Base-by-base conservation (phyloP, 2,329 filamentous ascomycete species). In the Colletotrichum gigasporum region DNA sequence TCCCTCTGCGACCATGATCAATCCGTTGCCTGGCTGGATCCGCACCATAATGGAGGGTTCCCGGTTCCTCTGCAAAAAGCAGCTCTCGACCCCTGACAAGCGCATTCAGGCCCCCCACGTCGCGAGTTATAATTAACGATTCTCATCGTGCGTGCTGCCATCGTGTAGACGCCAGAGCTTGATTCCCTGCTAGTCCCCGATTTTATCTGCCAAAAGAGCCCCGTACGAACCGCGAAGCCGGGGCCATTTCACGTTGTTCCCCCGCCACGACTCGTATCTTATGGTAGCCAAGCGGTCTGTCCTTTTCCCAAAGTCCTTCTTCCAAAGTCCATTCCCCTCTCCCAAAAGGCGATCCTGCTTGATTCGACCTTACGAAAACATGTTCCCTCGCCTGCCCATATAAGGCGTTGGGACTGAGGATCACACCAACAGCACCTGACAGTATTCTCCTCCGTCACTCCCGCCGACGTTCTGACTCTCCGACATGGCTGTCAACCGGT, bases 211-310 rank as follows among this genome's bases (percentile, higher is more conserved):
- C 11, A 12, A 28, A 20, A 45, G 41, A 56, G 41, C 45, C 30
- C 53, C 59, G 53, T 51, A 39, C 44, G 45, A 59, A 52, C 41
- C 20, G 41, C 26, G 20, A 14, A 20, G 22, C 30, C 34, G 34
- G 35, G 22, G 26, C 30, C 22, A 44, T 48, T 51, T 35, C 28
- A 42, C n/a, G 48, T 42, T 42, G 35, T 48, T 61, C 56, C n/a
- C 56, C 55, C 44, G 32, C 37, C 37, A 22, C 45, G 45, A 61
- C 48, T 64, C 56, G 56, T 44, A 30, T 47, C 34, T 47, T 3
- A 20, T 12, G 14, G 20, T 4, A 2, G 30, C 35, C 30, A 26
- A 22, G 42, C 26, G 22, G 54, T 42, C 24, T 30, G 28, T 59
- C 28, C 41, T 35, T 42, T 22, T 55, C 34, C 6, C 11, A 20